These are phyloP conservation scores for Pichia gijzeniarum DNA, from an alignment of 805 yeast genomes.

Conservation along the genomic window DNA sequence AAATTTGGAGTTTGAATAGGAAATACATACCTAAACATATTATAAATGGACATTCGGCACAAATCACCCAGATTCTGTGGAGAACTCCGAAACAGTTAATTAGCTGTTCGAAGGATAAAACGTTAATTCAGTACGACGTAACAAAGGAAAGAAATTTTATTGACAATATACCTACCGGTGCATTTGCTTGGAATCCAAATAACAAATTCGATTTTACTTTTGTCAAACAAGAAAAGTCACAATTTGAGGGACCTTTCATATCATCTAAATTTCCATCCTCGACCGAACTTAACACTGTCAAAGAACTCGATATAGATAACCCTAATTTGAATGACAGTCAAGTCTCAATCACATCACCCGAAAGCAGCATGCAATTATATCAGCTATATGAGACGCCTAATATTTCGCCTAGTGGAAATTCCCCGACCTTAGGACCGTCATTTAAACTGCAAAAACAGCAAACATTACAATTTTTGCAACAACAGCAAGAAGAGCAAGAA, in stretches of 20 bases:
- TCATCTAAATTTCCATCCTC: background rate
- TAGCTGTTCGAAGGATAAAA: constrained; percentile 47
- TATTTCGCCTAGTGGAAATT: background rate
- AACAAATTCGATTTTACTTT: constrained; percentile 44
- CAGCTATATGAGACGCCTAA: constrained; percentile 4
- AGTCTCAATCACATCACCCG: background rate
- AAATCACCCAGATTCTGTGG: constrained; percentile 54
- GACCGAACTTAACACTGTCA: constrained; percentile 11
- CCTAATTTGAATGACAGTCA: background rate
- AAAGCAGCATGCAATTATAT: constrained; percentile 5
- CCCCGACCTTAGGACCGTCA: constrained; percentile 9
- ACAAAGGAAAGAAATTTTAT: constrained; percentile 35
- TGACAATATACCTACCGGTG: constrained; percentile 45
- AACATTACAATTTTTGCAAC: too few relatives aligned
- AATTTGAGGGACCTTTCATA: constrained; percentile 28
- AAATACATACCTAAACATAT: constrained; percentile 63
- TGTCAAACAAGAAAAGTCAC: constrained; percentile 43
- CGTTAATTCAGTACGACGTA: constrained; percentile 43
- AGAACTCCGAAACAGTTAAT: constrained; percentile 40
- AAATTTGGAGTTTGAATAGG: constrained; percentile 63
- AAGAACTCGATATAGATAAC: background rate
- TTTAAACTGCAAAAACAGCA: constrained; percentile 13
- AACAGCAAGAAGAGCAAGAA: too few relatives aligned
- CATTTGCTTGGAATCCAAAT: constrained; percentile 51
- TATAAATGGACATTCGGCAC: constrained; percentile 42